Percentiles rank a stretch among this genome's conserved stretches.
phyloP scores from a whole-genome alignment of 106 monocot species.

The Allium sativum region DNA sequence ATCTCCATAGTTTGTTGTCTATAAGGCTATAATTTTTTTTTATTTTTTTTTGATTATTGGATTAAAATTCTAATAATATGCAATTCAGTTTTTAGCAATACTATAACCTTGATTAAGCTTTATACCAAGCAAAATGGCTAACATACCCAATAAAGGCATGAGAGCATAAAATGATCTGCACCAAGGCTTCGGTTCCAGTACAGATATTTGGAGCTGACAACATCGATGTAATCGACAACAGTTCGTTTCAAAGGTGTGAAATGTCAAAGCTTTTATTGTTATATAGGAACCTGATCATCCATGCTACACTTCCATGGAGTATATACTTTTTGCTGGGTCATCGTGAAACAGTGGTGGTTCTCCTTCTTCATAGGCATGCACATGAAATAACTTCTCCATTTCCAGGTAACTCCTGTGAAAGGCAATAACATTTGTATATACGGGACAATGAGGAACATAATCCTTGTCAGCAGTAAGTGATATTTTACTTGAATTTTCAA shows the following conservation, averaged over 20 bases:
- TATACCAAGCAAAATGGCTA: too few species aligned
- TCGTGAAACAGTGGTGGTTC: slow-evolving; percentile 60
- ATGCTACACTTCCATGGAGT: slow-evolving; percentile 60
- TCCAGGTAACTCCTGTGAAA: slow-evolving; percentile 63
- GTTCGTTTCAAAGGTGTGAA: slow-evolving; percentile 27
- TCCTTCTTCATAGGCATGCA: slow-evolving; percentile 57
- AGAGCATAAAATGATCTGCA: slow-evolving; percentile 71
- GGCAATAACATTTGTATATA: slow-evolving; percentile 35
- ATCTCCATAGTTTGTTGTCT: too few species aligned
- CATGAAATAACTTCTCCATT: slow-evolving; percentile 81
- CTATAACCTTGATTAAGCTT: too few species aligned
- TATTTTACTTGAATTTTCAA: slow-evolving; percentile 2
- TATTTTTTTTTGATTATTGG: too few species aligned
- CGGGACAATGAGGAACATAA: slow-evolving; percentile 36
- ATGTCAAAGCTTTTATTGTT: slow-evolving; percentile 9
- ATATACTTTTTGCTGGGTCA: slow-evolving; percentile 38
- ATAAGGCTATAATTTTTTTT: too few species aligned
- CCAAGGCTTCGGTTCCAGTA: slow-evolving; percentile 65
- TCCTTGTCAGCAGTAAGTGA: slow-evolving; percentile 9
- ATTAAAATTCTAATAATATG: too few species aligned
- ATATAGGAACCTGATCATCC: slow-evolving; percentile 49
- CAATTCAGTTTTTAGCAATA: too few species aligned
- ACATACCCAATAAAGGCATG: slow-evolving; percentile 82
- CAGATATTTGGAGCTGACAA: slow-evolving; percentile 24
- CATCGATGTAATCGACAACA: slow-evolving; percentile 31